phyloP scores from a whole-genome alignment of 1,284 basidiomycete species.

The Melanopsichium pennsylvanicum region DNA sequence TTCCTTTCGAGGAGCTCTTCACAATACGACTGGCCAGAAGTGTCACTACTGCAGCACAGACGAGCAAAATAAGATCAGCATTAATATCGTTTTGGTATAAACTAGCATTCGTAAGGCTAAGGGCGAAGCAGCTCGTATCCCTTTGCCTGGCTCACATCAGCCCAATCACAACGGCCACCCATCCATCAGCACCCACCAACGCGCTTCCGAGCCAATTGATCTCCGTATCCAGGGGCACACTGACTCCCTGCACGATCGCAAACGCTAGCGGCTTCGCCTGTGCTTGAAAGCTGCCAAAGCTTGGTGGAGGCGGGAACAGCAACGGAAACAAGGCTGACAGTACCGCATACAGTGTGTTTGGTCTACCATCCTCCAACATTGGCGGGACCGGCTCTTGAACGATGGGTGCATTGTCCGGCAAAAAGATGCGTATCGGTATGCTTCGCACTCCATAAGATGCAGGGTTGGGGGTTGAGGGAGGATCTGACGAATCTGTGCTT shows the following conservation, averaged over 20 bases:
- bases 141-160: conserved; percentile 10
- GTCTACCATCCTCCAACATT: conserved; percentile 62
- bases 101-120: neutral
- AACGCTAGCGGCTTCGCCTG: conserved; percentile 66
- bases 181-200: conserved; percentile 89
- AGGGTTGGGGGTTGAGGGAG: conserved; percentile 13
- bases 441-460: conserved; percentile 26
- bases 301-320: conserved; percentile 67
- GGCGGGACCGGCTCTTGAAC: conserved; percentile 88
- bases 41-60: too few relatives aligned
- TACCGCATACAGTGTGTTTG: conserved; percentile 67
- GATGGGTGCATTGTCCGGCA: conserved; percentile 84
- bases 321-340: conserved; percentile 68
- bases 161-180: conserved; percentile 68
- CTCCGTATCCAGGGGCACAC: conserved; percentile 83
- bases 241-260: conserved; percentile 85
- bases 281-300: conserved; percentile 42
- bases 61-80: too few relatives aligned
- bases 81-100: too few relatives aligned
- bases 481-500: conserved; percentile 29
- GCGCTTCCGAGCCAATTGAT: conserved; percentile 91
- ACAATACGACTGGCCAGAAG: too few relatives aligned
- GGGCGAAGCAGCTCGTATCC: neutral
- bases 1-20: too few relatives aligned
- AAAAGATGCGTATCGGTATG: conserved; percentile 78